A percentile compares a stretch with the other conserved stretches of the same genome.
These are phyloP conservation scores for Halophytophthora polymorphica DNA, from an alignment of 352 stramenopile species.

Conservation along the genomic window DNA sequence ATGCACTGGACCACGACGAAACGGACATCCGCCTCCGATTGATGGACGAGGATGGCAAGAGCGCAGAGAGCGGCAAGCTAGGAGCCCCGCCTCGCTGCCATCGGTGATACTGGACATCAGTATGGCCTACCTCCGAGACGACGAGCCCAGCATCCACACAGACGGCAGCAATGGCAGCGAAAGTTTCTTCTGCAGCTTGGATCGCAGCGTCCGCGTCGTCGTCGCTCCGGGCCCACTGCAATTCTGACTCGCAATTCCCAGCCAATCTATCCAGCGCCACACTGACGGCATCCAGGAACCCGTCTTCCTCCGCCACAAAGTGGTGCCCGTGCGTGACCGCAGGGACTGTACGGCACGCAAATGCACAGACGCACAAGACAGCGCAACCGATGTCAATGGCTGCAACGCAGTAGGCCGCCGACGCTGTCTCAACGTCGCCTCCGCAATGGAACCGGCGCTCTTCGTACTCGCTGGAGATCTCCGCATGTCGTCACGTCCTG, in stretches of 20 bases:
- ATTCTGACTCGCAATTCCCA: constrained; percentile 12
- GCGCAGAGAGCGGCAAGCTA: background rate
- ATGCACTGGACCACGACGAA: background rate
- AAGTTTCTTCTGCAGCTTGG: constrained; percentile 14
- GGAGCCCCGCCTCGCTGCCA: background rate
- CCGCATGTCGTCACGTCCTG: no score
- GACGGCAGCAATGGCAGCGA: constrained; percentile 14
- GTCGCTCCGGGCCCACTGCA: constrained; percentile 20
- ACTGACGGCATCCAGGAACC: constrained; percentile 23
- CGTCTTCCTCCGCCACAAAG: constrained; percentile 34
- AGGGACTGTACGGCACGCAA: background rate
- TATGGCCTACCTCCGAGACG: background rate
- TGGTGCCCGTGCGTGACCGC: constrained; percentile 1
- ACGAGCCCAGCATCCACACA: constrained; percentile 23
- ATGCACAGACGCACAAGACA: no score
- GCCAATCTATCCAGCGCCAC: constrained; percentile 19
- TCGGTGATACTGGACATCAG: background rate
- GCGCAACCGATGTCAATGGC: no score
- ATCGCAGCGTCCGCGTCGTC: constrained; percentile 13
- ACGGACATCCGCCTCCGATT: background rate
- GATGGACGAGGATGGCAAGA: background rate
- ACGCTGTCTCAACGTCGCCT: no score
- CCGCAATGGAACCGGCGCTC: background rate
- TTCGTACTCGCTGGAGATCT: background rate
- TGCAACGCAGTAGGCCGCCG: no score